Conservation (phyloP, 768 basidiomycete genomes). For the Boletus pseudopeckii region DNA sequence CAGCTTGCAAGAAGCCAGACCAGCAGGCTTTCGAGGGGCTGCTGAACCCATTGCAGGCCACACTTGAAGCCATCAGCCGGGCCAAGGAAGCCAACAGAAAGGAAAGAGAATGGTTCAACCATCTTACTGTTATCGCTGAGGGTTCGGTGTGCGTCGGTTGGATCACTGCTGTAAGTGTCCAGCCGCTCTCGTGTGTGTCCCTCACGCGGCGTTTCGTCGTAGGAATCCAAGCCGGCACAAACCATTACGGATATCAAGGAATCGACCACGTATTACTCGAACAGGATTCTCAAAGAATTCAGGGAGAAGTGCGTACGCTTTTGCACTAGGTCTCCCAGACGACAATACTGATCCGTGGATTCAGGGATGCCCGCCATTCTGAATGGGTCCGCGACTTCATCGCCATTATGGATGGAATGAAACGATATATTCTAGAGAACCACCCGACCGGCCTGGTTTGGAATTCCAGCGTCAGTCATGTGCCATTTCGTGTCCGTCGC, state of each 20-base stretch:
- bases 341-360: constrained; percentile 3
- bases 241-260: constrained; percentile 84
- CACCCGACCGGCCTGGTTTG: constrained; percentile 86
- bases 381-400: constrained; percentile 83
- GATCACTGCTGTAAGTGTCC: constrained; percentile 70
- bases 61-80: constrained; percentile 73
- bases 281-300: constrained; percentile 87
- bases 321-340: not conserved
- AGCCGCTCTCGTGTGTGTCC: not conserved
- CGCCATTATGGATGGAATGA: constrained; percentile 70
- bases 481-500: not conserved
- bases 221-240: constrained; percentile 77
- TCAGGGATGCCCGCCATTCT: constrained; percentile 81
- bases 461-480: constrained; percentile 69
- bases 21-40: constrained; percentile 53
- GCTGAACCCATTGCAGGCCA: constrained; percentile 63
- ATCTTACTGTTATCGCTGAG: constrained; percentile 79
- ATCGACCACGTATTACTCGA: constrained; percentile 81
- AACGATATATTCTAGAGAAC: constrained; percentile 78
- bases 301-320: constrained; percentile 74
- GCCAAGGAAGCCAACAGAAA: constrained; percentile 79
- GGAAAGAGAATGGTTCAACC: constrained; percentile 78
- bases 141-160: constrained; percentile 81
- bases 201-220: not conserved
- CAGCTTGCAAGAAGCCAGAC: constrained; percentile 78